A percentile compares a stretch with the other conserved stretches of the same genome.
Evolutionary conservation across 73 alveolate species (phyloP).

Genomic region (Paramecium biaurelia): DNA sequence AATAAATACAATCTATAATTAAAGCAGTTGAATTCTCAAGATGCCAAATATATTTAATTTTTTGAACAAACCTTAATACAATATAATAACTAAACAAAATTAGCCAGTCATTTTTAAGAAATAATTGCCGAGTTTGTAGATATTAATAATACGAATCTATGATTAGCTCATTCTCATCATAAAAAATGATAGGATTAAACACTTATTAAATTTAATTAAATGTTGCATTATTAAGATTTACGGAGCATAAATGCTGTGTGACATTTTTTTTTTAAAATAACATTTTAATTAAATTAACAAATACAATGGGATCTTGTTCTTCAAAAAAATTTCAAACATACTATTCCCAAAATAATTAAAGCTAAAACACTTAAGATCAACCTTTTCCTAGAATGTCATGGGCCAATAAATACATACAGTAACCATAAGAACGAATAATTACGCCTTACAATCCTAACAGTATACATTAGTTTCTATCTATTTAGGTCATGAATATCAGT

Average conservation of each 20-base stretch:
- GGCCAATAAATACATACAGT: neutral
- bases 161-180: neutral
- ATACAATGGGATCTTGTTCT: slow-evolving; percentile 12
- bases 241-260: neutral
- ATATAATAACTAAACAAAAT: neutral
- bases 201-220: neutral
- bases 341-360: neutral
- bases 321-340: neutral
- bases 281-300: neutral
- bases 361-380: neutral
- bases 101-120: neutral
- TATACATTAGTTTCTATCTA: neutral
- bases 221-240: neutral
- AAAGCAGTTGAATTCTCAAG: neutral
- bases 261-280: neutral
- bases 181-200: neutral
- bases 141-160: neutral
- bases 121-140: neutral
- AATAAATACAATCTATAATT: neutral
- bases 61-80: neutral
- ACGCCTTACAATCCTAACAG: neutral
- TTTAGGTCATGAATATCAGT: neutral
- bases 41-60: neutral
- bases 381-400: neutral
- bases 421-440: neutral